Evolutionary conservation across 2,329 filamentous ascomycete genomes (phyloP).

Genomic region (Capronia epimyces): DNA sequence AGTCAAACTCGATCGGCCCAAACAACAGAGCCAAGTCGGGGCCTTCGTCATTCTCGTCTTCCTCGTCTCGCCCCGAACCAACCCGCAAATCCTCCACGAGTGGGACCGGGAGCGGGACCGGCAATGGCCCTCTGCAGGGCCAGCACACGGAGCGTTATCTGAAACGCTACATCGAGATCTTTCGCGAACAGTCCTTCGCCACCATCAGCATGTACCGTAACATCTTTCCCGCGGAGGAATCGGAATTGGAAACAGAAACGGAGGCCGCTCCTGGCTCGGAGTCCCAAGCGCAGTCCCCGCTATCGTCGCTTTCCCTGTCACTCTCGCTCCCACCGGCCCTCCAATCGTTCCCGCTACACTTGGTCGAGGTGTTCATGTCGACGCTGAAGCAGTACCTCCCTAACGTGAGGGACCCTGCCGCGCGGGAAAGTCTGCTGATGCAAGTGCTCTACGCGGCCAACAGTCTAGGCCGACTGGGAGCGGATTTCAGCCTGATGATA

Average conservation of each 20-base stretch:
- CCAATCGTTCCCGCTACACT: constrained; percentile 75
- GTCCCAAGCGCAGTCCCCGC: not conserved
- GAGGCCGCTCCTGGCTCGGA: constrained; percentile 21
- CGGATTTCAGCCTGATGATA: constrained; percentile 86
- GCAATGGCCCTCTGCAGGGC: constrained; percentile 46
- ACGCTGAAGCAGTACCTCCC: constrained; percentile 43
- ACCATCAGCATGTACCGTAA: constrained; percentile 92
- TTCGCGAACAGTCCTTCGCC: constrained; percentile 93
- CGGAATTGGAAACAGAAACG: constrained; percentile 27
- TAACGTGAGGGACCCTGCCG: constrained; percentile 38
- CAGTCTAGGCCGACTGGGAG: constrained; percentile 80
- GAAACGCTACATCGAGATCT: constrained; percentile 94
- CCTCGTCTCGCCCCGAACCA: not conserved
- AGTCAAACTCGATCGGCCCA: constrained; percentile 19
- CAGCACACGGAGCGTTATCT: constrained; percentile 92
- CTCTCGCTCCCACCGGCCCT: constrained; percentile 67
- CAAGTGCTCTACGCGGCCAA: constrained; percentile 51
- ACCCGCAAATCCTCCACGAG: constrained; percentile 10
- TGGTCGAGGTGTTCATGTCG: constrained; percentile 73
- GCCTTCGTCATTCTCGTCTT: not conserved
- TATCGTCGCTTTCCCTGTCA: not conserved
- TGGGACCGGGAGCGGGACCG: constrained; percentile 1
- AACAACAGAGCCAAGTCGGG: constrained; percentile 1
- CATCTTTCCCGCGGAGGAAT: constrained; percentile 57
- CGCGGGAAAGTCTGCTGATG: constrained; percentile 45